Evolutionary conservation across 352 stramenopile genomes (phyloP).

Genomic region (Phytophthora pisi): DNA sequence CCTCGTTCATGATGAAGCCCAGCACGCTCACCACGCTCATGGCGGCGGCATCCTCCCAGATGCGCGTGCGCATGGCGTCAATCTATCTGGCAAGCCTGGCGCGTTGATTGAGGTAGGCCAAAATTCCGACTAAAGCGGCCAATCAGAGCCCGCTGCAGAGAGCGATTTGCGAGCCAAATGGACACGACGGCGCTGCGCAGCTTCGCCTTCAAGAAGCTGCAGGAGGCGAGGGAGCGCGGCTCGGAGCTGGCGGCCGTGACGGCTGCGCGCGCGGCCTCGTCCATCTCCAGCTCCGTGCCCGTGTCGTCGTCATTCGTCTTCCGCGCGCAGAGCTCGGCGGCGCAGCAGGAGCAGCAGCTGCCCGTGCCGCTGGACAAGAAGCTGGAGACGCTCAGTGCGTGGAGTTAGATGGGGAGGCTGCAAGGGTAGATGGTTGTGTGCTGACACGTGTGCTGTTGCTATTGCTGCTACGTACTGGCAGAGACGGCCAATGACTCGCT

Average conservation of each 20-base stretch:
- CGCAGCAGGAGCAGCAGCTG: constrained; percentile 16
- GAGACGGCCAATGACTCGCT: constrained; percentile 55
- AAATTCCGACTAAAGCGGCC: neutral
- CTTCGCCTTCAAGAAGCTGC: constrained; percentile 80
- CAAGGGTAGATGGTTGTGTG: neutral
- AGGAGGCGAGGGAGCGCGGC: constrained; percentile 67
- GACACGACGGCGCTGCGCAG: constrained; percentile 69
- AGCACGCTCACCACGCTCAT: constrained; percentile 86
- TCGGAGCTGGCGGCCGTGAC: constrained; percentile 61
- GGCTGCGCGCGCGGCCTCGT: constrained; percentile 52
- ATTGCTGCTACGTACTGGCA: constrained; percentile 13
- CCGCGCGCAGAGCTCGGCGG: constrained; percentile 37
- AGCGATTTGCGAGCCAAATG: constrained; percentile 37
- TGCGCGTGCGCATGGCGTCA: constrained; percentile 60
- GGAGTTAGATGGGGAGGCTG: neutral
- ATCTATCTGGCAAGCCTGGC: too few relatives aligned
- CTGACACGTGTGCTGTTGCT: neutral
- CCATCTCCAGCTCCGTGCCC: constrained; percentile 57
- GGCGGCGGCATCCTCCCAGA: constrained; percentile 77
- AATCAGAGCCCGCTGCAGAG: constrained; percentile 11
- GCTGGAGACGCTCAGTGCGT: constrained; percentile 31
- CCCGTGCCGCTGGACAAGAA: constrained; percentile 25
- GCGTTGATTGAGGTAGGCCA: neutral
- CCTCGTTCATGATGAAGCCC: constrained; percentile 83
- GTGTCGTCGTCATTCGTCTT: constrained; percentile 46